Base-by-base conservation (phyloP, 495 filamentous ascomycete species). In the Tuber melanosporum region DNA sequence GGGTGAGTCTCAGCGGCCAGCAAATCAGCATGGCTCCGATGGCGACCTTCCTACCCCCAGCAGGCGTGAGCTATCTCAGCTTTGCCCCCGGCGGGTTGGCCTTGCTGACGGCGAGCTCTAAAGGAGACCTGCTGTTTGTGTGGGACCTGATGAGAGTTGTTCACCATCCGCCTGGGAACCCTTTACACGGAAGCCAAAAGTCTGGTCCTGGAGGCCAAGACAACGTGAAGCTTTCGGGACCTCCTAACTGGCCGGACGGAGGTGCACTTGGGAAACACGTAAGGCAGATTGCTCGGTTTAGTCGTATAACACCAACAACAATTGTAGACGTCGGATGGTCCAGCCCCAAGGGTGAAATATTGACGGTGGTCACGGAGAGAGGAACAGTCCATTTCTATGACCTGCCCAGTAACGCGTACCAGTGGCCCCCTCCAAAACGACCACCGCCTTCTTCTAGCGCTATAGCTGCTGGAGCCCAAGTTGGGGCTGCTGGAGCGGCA, bases 301-400 rank as follows among this genome's bases (percentile, higher is more conserved):
- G 92, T 12, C 91, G 95, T 32, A 91, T 97, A 89, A 98, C 94
- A 6, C 91, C 93, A 44, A 93, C 95, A 7, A 92, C 91, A 69
- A 93, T 97, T 66, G 88, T 97, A 3, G 95, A 98, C 82, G 91
- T 97, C 26, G 90, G 90, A 12, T 99, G 95, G 95, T 91, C 91
- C 1, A 87, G 89, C 57, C 94, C 95, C 12, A 90, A 90, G 70
- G 93, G 92, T 19, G 93, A 97, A 80, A 88, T 91, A 77, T 84
- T 94, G 19, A 94, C 94, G 19, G 89, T 99, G 82, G 89, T 97
- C 70, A 98, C 95, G 15, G 91, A 95, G 75, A 91, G 92, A 79
- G 93, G 95, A n/a, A 99, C 95, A 3, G 90, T 97, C 7, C 95
- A 99, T 84, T 89, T 97, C 41, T 90, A 95, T 79, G 92, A 97